These are phyloP conservation scores for Aureobasidium leucospermi DNA, from an alignment of 2,329 filamentous ascomycete species.

Conservation along the genomic window DNA sequence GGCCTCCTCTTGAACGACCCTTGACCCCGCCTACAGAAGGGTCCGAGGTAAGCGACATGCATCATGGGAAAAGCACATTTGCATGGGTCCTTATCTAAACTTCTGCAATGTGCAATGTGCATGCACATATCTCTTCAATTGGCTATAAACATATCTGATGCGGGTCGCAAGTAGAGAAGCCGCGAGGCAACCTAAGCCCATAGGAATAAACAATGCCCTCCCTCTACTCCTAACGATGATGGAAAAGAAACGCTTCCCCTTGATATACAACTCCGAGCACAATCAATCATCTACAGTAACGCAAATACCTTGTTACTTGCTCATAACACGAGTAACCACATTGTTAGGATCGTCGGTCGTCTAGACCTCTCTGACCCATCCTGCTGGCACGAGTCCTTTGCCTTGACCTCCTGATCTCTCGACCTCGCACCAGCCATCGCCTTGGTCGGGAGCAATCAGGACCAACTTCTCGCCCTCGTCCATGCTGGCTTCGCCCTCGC, in stretches of 20 bases:
- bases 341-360: not conserved
- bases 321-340: not conserved
- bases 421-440: slow-evolving; percentile 95
- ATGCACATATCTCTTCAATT: not conserved
- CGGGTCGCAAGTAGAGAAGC: not conserved
- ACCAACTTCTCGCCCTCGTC: slow-evolving; percentile 85
- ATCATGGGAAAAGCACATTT: not conserved
- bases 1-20: not conserved
- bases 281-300: not conserved
- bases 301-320: not conserved
- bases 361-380: slow-evolving; percentile 71
- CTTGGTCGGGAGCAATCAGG: slow-evolving; percentile 75
- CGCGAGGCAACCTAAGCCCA: not conserved
- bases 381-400: slow-evolving; percentile 85
- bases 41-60: not conserved
- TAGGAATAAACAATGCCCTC: not conserved
- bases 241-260: not conserved
- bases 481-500: slow-evolving; percentile 85
- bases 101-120: not conserved
- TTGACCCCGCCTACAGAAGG: not conserved
- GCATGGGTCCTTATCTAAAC: not conserved
- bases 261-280: slow-evolving; percentile 1
- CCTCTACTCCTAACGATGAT: not conserved
- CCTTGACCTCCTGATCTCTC: slow-evolving; percentile 69
- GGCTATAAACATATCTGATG: not conserved